Evolutionary conservation across 2,329 filamentous ascomycete genomes (phyloP), one percentile per base, ranked within the genome.

Genomic region (Onygena corvina): DNA sequence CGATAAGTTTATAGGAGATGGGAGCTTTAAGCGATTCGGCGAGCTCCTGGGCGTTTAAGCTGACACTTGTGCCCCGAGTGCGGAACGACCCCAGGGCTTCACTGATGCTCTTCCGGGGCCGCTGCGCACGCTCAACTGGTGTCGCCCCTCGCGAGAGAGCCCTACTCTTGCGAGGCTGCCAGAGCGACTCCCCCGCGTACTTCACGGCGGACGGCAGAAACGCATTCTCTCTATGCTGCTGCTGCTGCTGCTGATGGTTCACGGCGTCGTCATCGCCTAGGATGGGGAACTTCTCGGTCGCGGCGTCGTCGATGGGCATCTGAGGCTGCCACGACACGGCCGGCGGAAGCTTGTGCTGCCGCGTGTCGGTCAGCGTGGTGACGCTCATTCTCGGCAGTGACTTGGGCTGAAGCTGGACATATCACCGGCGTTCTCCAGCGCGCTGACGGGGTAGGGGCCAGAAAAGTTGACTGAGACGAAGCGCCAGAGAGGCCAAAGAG

Each of bases 21-120:
- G 92, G 92, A 33, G 89, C 90, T 61, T 83, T 86, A 52, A 98
- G 76, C 47, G 89, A 88, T 65, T 92, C 86, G 38, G 88, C 89
- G 59, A 98, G 80, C 67, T 96, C 90, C 53, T 93, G 86, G 49
- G 88, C 89, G 68, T 94, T 94, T 64, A 90, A 86, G 69, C 82
- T 89, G 59, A 95, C 82, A 65, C 89, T 96, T 47, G 79, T 86
- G 59, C 83, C 86, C 59, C 88, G 77, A 31, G 78, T 81, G 56
- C 87, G 76, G 59, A 95, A 90, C 2, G 80, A 88, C 58, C 79
- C 80, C 56, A 95, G 77, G n/a, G 90, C 87, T 66, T 94, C 87
- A 60, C 80, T 81, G 58, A 95, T 77, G 67, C 88, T 94, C 74
- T 90, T 93, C 64, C 92, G 86, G 56, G 84, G 74, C 14, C 71